Evolutionary conservation across 352 stramenopile species (phyloP).

Genomic region (Phytophthora fragariae): DNA sequence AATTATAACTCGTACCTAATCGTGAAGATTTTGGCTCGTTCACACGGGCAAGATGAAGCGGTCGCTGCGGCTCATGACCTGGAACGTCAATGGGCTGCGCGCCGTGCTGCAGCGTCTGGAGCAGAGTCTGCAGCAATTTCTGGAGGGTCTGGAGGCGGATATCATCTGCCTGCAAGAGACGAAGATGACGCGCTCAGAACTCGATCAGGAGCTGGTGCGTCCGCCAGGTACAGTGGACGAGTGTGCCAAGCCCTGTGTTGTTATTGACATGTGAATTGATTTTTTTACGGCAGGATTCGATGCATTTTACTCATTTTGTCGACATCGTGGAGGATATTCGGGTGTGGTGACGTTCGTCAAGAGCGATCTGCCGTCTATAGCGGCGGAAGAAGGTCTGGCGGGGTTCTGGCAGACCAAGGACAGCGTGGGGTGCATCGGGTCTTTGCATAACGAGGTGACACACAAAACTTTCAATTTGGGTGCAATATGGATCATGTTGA

Average conservation of each 20-base stretch:
- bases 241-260: constrained; percentile 1
- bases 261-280: no score
- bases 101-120: constrained; percentile 72
- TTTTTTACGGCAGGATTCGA: constrained; percentile 59
- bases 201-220: constrained; percentile 80
- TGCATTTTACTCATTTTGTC: constrained; percentile 87
- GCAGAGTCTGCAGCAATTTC: constrained; percentile 56
- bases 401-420: constrained; percentile 66
- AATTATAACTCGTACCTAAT: constrained; percentile 9
- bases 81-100: constrained; percentile 89
- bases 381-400: constrained; percentile 79
- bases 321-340: constrained; percentile 73
- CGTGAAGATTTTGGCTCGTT: neutral
- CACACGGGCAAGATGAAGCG: constrained; percentile 19
- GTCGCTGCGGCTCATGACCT: constrained; percentile 72
- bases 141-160: constrained; percentile 68
- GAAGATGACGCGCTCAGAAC: constrained; percentile 84
- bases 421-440: constrained; percentile 62
- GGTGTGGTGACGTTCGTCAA: constrained; percentile 83
- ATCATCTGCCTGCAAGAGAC: constrained; percentile 90
- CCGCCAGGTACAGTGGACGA: constrained; percentile 47
- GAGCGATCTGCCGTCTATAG: constrained; percentile 53
- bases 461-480: neutral
- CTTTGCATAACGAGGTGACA: constrained; percentile 54
- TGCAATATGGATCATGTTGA: neutral